phyloP scores from a whole-genome alignment of 306 rosid species.

The Cotoneaster glaucophyllus region DNA sequence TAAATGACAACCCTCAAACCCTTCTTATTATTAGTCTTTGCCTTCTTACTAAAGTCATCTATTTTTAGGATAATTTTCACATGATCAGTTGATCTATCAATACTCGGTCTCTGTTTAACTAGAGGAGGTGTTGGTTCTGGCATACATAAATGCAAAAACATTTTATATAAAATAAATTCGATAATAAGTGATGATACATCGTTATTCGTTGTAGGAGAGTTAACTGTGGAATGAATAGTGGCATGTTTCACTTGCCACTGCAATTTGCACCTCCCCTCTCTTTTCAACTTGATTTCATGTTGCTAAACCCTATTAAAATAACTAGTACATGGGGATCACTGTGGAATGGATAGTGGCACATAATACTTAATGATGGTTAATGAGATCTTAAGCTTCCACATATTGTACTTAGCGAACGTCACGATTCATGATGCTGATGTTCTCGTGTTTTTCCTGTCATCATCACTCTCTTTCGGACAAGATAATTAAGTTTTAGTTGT shows the following conservation, averaged over 20 bases:
- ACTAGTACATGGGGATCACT: neutral
- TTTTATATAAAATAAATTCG: too few species aligned
- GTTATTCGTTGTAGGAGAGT: neutral
- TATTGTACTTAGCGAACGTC: constrained; percentile 34
- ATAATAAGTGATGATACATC: neutral
- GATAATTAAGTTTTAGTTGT: constrained; percentile 42
- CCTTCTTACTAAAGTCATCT: constrained; percentile 39
- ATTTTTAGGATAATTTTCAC: neutral
- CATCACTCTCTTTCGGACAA: constrained; percentile 39
- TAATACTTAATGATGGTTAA: constrained; percentile 31
- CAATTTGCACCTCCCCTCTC: neutral
- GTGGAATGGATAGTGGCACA: constrained; percentile 3
- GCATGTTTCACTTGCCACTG: neutral
- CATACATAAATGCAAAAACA: neutral
- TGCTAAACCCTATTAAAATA: constrained; percentile 23
- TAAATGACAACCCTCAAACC: constrained; percentile 3
- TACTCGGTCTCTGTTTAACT: too few species aligned
- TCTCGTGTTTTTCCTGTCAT: constrained; percentile 40
- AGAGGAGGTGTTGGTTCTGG: neutral
- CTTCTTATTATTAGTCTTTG: constrained; percentile 10
- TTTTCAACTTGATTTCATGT: constrained; percentile 7
- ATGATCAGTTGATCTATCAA: too few species aligned
- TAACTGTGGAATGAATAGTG: too few species aligned
- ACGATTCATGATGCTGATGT: constrained; percentile 38
- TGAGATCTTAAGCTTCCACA: constrained; percentile 59